Conservation (phyloP, 2,329 filamentous ascomycete genomes). For the Colletotrichum filicis region DNA sequence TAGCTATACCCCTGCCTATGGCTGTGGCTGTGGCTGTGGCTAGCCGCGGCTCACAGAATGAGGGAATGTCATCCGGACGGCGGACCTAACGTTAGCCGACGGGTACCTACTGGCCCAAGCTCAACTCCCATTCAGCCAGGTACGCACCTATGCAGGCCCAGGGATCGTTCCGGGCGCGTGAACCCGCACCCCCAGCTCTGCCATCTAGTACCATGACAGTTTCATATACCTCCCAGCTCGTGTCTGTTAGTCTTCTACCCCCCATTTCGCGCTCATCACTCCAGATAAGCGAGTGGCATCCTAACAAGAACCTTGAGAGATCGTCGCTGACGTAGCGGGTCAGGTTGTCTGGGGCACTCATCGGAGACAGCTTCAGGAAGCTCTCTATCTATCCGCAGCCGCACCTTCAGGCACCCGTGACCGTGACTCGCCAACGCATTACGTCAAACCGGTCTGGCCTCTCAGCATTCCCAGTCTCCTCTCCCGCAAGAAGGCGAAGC, state of each 20-base stretch:
- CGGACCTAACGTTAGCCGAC: constrained; percentile 2
- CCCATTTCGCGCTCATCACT: accelerated
- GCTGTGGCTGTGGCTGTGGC: too few species aligned
- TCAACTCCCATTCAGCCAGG: background rate
- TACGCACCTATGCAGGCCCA: constrained; percentile 13
- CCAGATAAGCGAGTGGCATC: background rate
- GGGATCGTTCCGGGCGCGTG: constrained; percentile 22
- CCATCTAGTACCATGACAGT: background rate
- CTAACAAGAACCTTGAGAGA: constrained; percentile 26
- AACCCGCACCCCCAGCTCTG: constrained; percentile 13
- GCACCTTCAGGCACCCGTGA: constrained; percentile 16
- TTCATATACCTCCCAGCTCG: background rate
- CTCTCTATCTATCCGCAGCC: constrained; percentile 5
- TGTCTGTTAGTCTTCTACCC: constrained; percentile 4
- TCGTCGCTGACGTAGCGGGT: constrained; percentile 30
- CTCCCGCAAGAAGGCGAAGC: background rate
- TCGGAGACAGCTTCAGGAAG: constrained; percentile 6
- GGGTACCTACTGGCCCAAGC: constrained; percentile 12
- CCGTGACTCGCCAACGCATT: constrained; percentile 30
- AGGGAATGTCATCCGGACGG: background rate
- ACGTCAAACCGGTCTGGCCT: background rate
- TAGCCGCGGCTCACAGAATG: too few species aligned
- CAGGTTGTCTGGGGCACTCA: constrained; percentile 15
- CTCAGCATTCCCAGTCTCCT: constrained; percentile 10
- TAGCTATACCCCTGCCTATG: background rate